Base-by-base conservation (phyloP, 768 basidiomycete species). In the Boletus bicolor region DNA sequence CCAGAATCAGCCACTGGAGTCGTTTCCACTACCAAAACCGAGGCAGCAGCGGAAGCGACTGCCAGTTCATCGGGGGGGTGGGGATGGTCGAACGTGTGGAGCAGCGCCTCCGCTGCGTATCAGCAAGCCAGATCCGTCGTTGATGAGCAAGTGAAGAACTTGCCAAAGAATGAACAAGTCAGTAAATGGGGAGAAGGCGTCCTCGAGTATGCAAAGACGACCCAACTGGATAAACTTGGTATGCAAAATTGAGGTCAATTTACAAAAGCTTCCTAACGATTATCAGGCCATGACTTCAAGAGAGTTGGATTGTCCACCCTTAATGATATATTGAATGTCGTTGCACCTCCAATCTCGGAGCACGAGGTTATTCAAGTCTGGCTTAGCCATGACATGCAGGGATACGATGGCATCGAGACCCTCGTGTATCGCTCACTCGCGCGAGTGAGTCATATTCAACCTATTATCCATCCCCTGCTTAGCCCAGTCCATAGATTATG, bases 301-400 rank as follows among this genome's bases (percentile, higher is more conserved):
- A 82, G 87, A 49, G 89, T 90, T 28, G 92, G 93, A 30, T 74
- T 95, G 37, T 93, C 91, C 10, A 93, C 95, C 3, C 75, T 98
- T 28, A 91, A 84, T 3, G 94, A 96, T 54, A 86, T 99, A 53
- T 77, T 99, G 49, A 96, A 98, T 68, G 96, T 89, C 30, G 96
- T 99, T 56, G 97, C 97, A 0, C 97, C 97, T 41, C 97, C 97
- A 12, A 98, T 98, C 64, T 91, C 95, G 26, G 95, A 96, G 70
- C 96, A 98, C 68, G 97, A 99, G 73, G 93, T 98, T 15, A 94
- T 99, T 60, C 86, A 97, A 69, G 86, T 99, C 8, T 93, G 91
- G 89, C 75, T 99, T 38, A 89, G 88, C 66, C 95, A 98, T 73
- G 94, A 97, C 62, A 95, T 99, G 95, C 79, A 82, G 59, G 97